A percentile compares a stretch with the other conserved stretches of the same genome.
phyloP scores from a whole-genome alignment of 2,329 filamentous ascomycete genomes.

The Neobulgaria alba region DNA sequence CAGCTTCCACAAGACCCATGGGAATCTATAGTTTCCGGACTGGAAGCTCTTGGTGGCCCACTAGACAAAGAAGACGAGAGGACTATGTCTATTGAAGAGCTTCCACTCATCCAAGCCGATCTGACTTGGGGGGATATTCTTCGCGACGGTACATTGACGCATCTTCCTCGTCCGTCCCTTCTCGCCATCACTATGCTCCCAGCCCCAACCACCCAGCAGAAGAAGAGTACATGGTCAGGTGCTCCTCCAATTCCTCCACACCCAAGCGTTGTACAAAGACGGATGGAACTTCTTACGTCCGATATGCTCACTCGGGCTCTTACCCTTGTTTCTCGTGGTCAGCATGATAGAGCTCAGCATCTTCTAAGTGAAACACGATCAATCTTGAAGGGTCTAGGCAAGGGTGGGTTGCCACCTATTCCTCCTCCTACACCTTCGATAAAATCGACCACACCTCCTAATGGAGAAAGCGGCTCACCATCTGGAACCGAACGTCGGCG shows the following conservation, averaged over 20 bases:
- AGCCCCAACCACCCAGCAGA: conserved; percentile 45
- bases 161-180: conserved; percentile 81
- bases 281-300: conserved; percentile 95
- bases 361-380: conserved; percentile 87
- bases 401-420: conserved; percentile 85
- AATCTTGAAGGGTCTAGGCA: conserved; percentile 91
- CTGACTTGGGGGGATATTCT: conserved; percentile 89
- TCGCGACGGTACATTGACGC: conserved; percentile 75
- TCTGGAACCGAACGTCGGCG: conserved; percentile 28
- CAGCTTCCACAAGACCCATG: conserved; percentile 86
- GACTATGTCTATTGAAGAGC: conserved; percentile 79
- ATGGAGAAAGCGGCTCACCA: conserved; percentile 19
- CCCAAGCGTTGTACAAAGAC: conserved; percentile 86
- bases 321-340: conserved; percentile 80
- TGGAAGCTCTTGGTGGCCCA: conserved; percentile 85
- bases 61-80: conserved; percentile 81
- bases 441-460: conserved; percentile 15
- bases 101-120: conserved; percentile 91
- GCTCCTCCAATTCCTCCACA: conserved; percentile 86
- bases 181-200: conserved; percentile 95
- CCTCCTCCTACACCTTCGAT: conserved; percentile 47
- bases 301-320: conserved; percentile 94
- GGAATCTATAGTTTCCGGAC: conserved; percentile 92
- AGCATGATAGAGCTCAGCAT: conserved; percentile 89
- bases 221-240: conserved; percentile 52